Percentiles rank a stretch among this genome's conserved stretches.
These are phyloP conservation scores for Cryptomeria japonica DNA, from an alignment of 75 land plant genomes.

Conservation along the genomic window DNA sequence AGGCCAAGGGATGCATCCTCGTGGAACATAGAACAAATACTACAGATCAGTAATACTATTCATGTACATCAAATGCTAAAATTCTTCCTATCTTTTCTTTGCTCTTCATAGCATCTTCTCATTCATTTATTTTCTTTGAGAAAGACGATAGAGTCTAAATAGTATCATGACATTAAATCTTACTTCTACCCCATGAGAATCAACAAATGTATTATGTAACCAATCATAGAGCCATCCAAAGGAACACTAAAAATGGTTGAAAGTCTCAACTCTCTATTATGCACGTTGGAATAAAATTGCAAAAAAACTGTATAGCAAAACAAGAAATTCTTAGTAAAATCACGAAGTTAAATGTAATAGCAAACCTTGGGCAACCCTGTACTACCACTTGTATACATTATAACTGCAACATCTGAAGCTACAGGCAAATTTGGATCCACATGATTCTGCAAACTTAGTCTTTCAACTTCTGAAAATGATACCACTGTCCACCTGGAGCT, in stretches of 20 bases:
- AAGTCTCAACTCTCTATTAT: not conserved
- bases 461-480: constrained; percentile 59
- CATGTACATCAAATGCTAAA: not conserved
- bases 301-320: not conserved
- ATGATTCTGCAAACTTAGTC: constrained; percentile 55
- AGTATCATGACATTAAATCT: not conserved
- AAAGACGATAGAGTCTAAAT: too few species aligned
- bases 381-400: constrained; percentile 98
- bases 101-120: not conserved
- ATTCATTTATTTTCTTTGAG: not conserved
- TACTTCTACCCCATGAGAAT: not conserved
- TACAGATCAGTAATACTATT: too few species aligned
- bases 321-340: not conserved
- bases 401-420: constrained; percentile 64
- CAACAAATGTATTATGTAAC: not conserved
- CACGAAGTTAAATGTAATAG: not conserved
- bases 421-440: constrained; percentile 55
- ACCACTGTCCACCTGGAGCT: constrained; percentile 40
- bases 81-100: not conserved
- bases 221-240: not conserved
- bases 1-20: too few species aligned
- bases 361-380: constrained; percentile 91
- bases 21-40: not conserved
- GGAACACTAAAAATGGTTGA: not conserved
- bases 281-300: not conserved